These are phyloP conservation scores for Calonectria multiphialidica DNA, from an alignment of 2,329 filamentous ascomycete genomes.

Conservation along the genomic window DNA sequence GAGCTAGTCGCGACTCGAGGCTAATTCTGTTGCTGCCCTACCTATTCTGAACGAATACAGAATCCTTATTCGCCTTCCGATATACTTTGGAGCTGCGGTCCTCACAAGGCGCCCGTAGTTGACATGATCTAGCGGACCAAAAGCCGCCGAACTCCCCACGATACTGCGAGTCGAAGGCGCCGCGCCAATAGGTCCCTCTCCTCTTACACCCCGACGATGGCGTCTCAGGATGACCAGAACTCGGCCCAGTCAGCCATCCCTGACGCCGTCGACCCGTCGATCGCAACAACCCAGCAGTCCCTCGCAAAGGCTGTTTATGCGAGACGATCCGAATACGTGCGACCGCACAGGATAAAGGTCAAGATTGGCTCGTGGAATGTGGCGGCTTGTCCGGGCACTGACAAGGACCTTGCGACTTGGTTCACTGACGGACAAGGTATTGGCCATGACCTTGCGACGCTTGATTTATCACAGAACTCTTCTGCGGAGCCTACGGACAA, in stretches of 20 bases:
- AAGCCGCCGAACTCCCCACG: conserved; percentile 34
- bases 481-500: conserved; percentile 48
- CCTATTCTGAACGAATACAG: neutral
- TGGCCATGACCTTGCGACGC: conserved; percentile 70
- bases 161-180: conserved; percentile 41
- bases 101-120: conserved; percentile 17
- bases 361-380: conserved; percentile 98
- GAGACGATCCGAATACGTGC: conserved; percentile 83
- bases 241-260: conserved; percentile 50
- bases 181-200: conserved; percentile 31
- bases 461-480: conserved; percentile 58
- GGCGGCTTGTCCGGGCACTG: conserved; percentile 84
- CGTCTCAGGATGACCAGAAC: conserved; percentile 42
- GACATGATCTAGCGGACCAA: conserved; percentile 52
- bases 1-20: neutral
- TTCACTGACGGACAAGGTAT: conserved; percentile 84
- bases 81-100: neutral
- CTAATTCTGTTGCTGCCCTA: neutral
- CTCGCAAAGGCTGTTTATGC: conserved; percentile 77
- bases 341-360: conserved; percentile 79
- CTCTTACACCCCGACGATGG: conserved; percentile 39
- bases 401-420: conserved; percentile 90
- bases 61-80: conserved; percentile 29
- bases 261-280: conserved; percentile 58
- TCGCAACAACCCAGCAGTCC: conserved; percentile 62